Base-by-base conservation (phyloP, 306 rosid genomes). In the Rosa rugosa region DNA sequence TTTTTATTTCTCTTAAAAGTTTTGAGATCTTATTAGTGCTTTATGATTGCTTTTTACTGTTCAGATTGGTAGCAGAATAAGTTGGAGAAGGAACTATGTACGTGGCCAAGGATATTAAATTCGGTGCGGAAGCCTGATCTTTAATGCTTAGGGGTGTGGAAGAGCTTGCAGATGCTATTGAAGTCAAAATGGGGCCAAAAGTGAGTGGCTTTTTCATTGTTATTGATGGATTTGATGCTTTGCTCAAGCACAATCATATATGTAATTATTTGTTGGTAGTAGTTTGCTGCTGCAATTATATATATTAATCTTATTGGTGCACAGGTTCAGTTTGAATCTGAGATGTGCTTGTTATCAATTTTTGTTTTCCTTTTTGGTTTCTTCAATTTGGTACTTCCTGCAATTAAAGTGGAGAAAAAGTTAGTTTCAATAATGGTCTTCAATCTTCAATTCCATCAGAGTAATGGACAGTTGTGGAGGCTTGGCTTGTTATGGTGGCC, bases 131-230 rank as follows among this genome's bases (percentile, higher is more conserved):
- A 77, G 90, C 88, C 22, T 85, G 90, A 20, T 77, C 86, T 18
- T 64, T 78, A 82, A 87, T 87, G 88, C 90, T 87, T 54, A 75
- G 75, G 83, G 88, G 90, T 65, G 86, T 87, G 31, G 90, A 87
- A 80, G 88, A 87, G 83, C 88, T 84, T 4, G 86, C 86, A 8
- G 90, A 87, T 23, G 88, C 88, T 60, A 88, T 84, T 46, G 69
- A 86, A 83, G 89, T 86, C 65, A 86, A 87, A 41, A 86, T 86
- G 89, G 87, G 87, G 70, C 89, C 87, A 2, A 83, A 86, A 75
- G 89, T 83, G 73, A 75, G 84, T 51, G 11, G 3, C 73, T 80
- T 75, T 11, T 36, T 63, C 27, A 31, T 46, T 31, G 11, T 66
- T 51, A 3, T 53, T 12, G 49, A 54, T 51, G 54, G 23, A 44